Base-by-base conservation (phyloP, 306 rosid genomes). In the Lathyrus aphaca region DNA sequence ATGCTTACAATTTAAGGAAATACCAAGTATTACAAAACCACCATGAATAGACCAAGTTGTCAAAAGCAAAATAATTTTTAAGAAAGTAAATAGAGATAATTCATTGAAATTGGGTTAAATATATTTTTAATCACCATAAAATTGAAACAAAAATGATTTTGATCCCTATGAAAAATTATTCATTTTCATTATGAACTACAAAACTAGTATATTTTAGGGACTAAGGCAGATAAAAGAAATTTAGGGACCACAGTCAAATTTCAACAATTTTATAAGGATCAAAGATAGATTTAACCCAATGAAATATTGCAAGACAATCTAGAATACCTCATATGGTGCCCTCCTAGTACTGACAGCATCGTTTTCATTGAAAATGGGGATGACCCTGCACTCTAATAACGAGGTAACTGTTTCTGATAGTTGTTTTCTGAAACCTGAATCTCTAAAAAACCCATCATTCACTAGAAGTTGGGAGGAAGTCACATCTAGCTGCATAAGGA, bases 381-480 rank as follows among this genome's bases (percentile, higher is more conserved):
- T 85, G 64, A 85, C 97, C 83, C 87, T 87, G 71, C 79, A 74
- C 23, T 75, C 76, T 45, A 94, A 75, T 69, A 94, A 77, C 2
- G 96, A 74, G 73, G 75, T 70, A 43, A 94, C 92, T 4, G 98
- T 94, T 14, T 90, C 97, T 6, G 88, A 81, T 40, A 94, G 91
- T 75, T 88, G 96, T 71, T 82, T 77, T 86, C 92, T 82, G 79
- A 94, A 94, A 66, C 71, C 96, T 40, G 79, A 50, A 72, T 90
- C 94, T 72, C 76, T 76, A 62, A 94, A 94, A 68, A 86, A 86
- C 5, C 85, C 82, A 77, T 94, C 98, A 17, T 91, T 94, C 86
- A 94, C 98, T 35, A 94, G 97, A 81, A 90, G 97, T 74, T 94
- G 98, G 39, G 98, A 90, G 32, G 98, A 94, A 49, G 98, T 90